A percentile compares a stretch with the other conserved stretches of the same genome.
These are phyloP conservation scores for Rachicladosporium sp. DNA, from an alignment of 2,329 filamentous ascomycete genomes.

Conservation along the genomic window DNA sequence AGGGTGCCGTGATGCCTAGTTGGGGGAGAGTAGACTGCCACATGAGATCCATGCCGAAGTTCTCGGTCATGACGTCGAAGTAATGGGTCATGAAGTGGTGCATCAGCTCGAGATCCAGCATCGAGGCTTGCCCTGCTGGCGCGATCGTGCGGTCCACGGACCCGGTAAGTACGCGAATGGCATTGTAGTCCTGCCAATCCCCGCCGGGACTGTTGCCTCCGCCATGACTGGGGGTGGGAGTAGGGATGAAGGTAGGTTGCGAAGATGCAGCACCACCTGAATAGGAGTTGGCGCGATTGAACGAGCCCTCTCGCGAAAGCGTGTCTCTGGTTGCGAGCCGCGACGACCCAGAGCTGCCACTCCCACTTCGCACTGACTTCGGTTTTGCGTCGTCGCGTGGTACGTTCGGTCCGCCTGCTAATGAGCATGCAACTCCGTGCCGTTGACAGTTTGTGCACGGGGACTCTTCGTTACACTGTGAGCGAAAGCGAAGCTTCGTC, in stretches of 20 bases:
- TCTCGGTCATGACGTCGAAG: slow-evolving; percentile 13
- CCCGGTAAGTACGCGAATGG: slow-evolving; percentile 15
- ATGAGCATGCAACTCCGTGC: slow-evolving; percentile 19
- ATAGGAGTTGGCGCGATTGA: too few species aligned
- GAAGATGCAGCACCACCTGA: too few species aligned
- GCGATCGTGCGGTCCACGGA: slow-evolving; percentile 13
- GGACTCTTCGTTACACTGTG: slow-evolving; percentile 19
- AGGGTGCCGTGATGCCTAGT: slow-evolving; percentile 15
- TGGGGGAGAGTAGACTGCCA: slow-evolving; percentile 18
- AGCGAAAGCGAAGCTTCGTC: slow-evolving; percentile 5
- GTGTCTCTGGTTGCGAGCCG: not conserved
- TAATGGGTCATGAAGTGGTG: slow-evolving; percentile 13
- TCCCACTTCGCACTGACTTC: slow-evolving; percentile 1
- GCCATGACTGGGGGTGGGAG: not conserved
- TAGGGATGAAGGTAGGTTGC: not conserved
- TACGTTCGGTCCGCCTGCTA: slow-evolving; percentile 20
- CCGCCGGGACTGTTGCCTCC: too few species aligned
- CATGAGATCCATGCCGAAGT: slow-evolving; percentile 12
- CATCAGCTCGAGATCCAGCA: slow-evolving; percentile 20
- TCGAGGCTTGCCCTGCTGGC: slow-evolving; percentile 14
- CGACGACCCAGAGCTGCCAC: not conserved
- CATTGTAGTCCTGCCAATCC: slow-evolving; percentile 3
- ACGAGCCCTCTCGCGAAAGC: too few species aligned
- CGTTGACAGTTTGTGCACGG: slow-evolving; percentile 21
- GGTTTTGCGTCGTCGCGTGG: slow-evolving; percentile 17